Percentiles rank a stretch among this genome's conserved stretches.
Conservation (phyloP, 2,329 filamentous ascomycete genomes). For the Chrysoporthe cubensis region DNA sequence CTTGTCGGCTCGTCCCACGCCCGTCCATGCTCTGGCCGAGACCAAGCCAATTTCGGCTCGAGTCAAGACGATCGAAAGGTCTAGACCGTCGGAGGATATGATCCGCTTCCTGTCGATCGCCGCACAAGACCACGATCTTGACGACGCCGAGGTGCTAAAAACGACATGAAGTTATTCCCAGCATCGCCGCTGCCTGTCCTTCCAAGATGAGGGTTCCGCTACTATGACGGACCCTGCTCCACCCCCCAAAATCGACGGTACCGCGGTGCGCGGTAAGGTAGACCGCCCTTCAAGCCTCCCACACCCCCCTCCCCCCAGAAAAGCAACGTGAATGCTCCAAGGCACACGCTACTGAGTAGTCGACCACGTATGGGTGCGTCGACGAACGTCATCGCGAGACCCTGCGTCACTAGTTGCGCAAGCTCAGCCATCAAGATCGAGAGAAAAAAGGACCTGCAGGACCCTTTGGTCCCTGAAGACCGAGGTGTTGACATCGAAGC, state of each 20-base stretch:
- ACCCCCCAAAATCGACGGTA: not conserved
- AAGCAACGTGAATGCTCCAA: not conserved
- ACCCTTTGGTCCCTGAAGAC: not conserved
- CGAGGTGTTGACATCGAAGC: not conserved
- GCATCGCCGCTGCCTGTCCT: not conserved
- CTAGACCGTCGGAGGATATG: not conserved
- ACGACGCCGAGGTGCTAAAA: not conserved
- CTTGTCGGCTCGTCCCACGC: not conserved
- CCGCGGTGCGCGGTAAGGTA: not conserved
- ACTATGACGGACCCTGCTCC: constrained; percentile 5
- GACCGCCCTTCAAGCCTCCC: not conserved
- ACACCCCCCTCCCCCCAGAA: not conserved
- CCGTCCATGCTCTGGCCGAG: not conserved
- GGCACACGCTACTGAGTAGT: not conserved
- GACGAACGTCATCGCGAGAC: constrained; percentile 12
- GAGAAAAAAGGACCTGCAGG: constrained; percentile 2
- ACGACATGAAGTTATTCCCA: constrained; percentile 5
- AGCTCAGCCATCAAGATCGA: not conserved
- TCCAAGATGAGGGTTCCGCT: not conserved
- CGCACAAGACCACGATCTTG: not conserved
- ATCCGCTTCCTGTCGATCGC: constrained; percentile 2
- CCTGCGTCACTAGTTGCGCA: constrained; percentile 14
- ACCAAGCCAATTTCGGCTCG: not conserved
- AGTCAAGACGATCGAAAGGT: not conserved
- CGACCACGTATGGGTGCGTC: not conserved